Evolutionary conservation across 306 rosid species (phyloP).

Genomic region (Glycine soja): DNA sequence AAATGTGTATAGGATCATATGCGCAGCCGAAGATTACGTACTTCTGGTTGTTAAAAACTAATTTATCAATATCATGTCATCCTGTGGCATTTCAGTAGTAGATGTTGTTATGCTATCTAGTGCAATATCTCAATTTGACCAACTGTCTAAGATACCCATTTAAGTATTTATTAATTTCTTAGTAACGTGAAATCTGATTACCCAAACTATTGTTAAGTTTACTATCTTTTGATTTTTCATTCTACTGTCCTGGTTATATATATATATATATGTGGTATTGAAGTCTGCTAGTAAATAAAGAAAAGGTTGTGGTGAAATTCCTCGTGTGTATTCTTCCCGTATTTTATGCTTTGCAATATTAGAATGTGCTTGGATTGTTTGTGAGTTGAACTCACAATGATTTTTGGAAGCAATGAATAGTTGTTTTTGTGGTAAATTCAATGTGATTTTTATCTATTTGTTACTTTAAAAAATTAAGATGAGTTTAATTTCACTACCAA

Average conservation of each 20-base stretch:
- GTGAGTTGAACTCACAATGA: no score
- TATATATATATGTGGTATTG: not conserved
- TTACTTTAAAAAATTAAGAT: no score
- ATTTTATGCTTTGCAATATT: no score
- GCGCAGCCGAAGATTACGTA: slow-evolving; percentile 4
- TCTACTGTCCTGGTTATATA: not conserved
- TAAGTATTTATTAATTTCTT: not conserved
- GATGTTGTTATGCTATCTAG: not conserved
- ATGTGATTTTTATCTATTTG: no score
- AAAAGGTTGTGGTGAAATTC: no score
- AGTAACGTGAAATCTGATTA: not conserved
- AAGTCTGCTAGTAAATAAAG: not conserved
- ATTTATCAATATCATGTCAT: slow-evolving; percentile 18
- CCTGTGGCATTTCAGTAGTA: slow-evolving; percentile 20
- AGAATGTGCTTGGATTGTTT: no score
- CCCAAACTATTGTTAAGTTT: no score
- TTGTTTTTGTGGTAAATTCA: no score
- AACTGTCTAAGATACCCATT: not conserved
- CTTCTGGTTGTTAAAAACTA: slow-evolving; percentile 39
- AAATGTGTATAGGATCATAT: slow-evolving; percentile 41
- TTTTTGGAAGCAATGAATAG: no score
- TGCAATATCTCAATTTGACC: slow-evolving; percentile 26
- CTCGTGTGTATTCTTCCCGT: no score
- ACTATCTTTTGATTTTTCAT: not conserved
- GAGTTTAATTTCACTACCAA: no score